phyloP scores from a whole-genome alignment of 768 basidiomycete genomes.

The Serendipita sp. region DNA sequence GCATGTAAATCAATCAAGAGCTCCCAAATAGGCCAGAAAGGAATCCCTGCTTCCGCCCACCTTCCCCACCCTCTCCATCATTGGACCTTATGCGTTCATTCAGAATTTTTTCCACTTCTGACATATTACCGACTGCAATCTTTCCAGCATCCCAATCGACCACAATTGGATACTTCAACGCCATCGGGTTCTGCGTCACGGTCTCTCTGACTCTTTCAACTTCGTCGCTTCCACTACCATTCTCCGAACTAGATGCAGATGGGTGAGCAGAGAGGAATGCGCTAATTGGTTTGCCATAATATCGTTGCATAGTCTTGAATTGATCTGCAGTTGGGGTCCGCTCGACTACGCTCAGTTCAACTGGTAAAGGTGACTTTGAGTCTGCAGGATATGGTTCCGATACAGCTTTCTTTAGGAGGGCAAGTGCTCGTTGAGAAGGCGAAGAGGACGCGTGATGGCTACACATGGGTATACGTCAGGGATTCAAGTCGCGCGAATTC shows the following conservation, averaged over 20 bases:
- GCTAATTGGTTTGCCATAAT: background rate
- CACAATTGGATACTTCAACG: constrained; percentile 2
- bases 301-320: constrained; percentile 1
- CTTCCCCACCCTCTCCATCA: background rate
- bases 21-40: background rate
- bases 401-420: background rate
- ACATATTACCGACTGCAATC: background rate
- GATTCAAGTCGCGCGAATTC: too few relatives aligned
- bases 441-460: background rate
- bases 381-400: background rate
- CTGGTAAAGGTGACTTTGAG: background rate
- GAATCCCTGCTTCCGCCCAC: background rate
- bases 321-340: background rate
- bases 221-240: background rate
- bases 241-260: background rate
- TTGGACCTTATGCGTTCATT: background rate
- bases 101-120: background rate
- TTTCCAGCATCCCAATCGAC: constrained; percentile 4
- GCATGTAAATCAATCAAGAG: background rate
- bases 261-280: constrained; percentile 1
- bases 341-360: background rate
- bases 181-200: background rate
- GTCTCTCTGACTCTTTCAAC: background rate
- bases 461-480: background rate
- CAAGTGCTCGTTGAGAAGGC: background rate